Conservation (phyloP, 2,329 filamentous ascomycete genomes). For the Lanzia echinophila region DNA sequence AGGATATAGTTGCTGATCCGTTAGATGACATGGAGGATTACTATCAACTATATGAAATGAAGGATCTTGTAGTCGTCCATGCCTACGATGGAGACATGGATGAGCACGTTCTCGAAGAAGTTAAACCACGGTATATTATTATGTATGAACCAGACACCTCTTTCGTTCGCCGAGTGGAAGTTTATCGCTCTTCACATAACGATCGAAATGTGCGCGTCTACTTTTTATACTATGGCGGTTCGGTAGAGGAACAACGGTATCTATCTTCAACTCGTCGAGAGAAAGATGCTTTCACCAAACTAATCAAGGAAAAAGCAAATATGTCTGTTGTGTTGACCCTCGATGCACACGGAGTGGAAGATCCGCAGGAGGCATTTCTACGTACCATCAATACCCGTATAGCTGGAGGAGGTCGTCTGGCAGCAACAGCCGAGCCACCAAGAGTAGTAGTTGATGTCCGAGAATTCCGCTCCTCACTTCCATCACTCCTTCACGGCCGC, state of each 20-base stretch:
- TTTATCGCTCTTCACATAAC: conserved; percentile 90
- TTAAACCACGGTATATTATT: conserved; percentile 88
- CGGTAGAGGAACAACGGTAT: conserved; percentile 92
- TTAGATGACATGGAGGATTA: conserved; percentile 88
- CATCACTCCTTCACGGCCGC: conserved; percentile 83
- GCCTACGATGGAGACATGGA: conserved; percentile 95
- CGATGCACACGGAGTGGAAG: conserved; percentile 61
- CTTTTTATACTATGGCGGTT: conserved; percentile 93
- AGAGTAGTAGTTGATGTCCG: conserved; percentile 92
- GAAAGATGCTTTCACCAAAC: conserved; percentile 90
- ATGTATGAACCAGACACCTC: conserved; percentile 97
- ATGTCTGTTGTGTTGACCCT: conserved; percentile 86
- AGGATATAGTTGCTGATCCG: conserved; percentile 69
- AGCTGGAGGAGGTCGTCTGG: conserved; percentile 79
- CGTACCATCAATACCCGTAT: conserved; percentile 96
- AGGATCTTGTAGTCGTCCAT: conserved; percentile 81
- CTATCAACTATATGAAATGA: conserved; percentile 87
- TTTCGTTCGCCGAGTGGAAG: conserved; percentile 90
- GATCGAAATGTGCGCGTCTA: conserved; percentile 87
- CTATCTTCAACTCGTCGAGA: conserved; percentile 84
- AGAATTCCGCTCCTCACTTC: conserved; percentile 89
- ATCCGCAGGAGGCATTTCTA: conserved; percentile 86
- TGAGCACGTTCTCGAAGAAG: conserved; percentile 91
- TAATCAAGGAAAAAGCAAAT: conserved; percentile 88
- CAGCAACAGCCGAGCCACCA: conserved; percentile 78